Base-by-base conservation (phyloP, 495 filamentous ascomycete species). In the Platismatia glauca region DNA sequence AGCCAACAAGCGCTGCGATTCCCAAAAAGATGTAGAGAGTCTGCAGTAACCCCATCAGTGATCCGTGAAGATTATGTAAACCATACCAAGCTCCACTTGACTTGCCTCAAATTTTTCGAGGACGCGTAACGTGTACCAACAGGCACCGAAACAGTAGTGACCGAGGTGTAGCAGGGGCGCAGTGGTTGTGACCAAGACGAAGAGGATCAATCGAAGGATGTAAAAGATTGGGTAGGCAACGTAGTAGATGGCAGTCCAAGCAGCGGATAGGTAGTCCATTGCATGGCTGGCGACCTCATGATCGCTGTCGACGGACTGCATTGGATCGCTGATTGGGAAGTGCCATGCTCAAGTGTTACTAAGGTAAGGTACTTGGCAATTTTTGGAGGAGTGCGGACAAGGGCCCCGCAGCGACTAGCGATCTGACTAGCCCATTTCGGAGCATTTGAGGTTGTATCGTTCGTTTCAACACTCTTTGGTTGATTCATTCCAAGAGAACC, bases 61-160 rank as follows among this genome's bases (percentile, higher is more conserved):
- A 65, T 71, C 52, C 66, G 67, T 64, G 63, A 68, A 61, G 29
- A 8, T 4, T 31, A 13, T 31, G n/a, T 18, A 13, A 3, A 52
- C 11, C 24, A 52, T 9, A 67, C 65, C 50, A 53, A 59, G 24
- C 31, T 48, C 61, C 7, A 12, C n/a, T 53, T 55, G 43, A 59
- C 74, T 68, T 79, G 89, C 88, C 84, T 90, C 86, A 59, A 89
- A 78, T 70, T 77, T 84, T 29, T 74, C 73, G 1, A 88, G 68
- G 33, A 86, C 62, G 44, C 65, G 75, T 33, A 79, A 60, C 13
- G 78, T 78, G 24, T 77, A 67, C 50, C 76, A 65, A 56, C 66
- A 62, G n/a, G 71, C 46, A 58, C 71, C 69, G 44, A 81, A 63
- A 33, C 75, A 57, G 39, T 69, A 71, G 44, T 67, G 70, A 33